A percentile compares a stretch with the other conserved stretches of the same genome.
Conservation (phyloP, 2,329 filamentous ascomycete genomes). For the Aotearoamyces nothofagi region DNA sequence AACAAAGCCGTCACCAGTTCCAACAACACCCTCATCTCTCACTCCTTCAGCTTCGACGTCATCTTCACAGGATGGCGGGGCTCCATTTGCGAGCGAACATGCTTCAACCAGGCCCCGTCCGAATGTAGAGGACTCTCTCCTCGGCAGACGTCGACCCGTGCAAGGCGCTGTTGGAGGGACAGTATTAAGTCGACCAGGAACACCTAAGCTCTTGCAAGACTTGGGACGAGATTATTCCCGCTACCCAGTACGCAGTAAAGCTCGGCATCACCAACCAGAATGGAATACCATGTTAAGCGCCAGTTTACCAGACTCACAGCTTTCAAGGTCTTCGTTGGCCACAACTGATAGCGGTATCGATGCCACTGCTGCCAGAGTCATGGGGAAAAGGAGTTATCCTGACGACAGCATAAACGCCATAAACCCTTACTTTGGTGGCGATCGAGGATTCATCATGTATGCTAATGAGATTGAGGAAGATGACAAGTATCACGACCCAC, state of each 20-base stretch:
- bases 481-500: constrained; percentile 36
- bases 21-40: background rate
- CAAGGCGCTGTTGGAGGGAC: too few relatives aligned
- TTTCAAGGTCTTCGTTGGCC: constrained; percentile 3
- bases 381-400: constrained; percentile 24
- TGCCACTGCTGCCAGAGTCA: constrained; percentile 12
- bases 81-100: background rate
- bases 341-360: constrained; percentile 12
- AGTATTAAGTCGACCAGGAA: constrained; percentile 23
- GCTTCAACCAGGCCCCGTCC: background rate
- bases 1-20: background rate
- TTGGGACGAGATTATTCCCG: constrained; percentile 18
- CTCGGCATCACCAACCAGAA: constrained; percentile 2
- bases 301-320: background rate
- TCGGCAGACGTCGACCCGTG: constrained; percentile 42
- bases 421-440: constrained; percentile 24
- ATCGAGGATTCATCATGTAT: constrained; percentile 25
- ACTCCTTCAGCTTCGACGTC: background rate
- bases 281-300: background rate
- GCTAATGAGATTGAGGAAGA: constrained; percentile 34
- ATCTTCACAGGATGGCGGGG: background rate
- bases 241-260: constrained; percentile 12
- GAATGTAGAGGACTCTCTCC: too few relatives aligned
- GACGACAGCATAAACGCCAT: constrained; percentile 31
- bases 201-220: constrained; percentile 11